Evolutionary conservation across 345 rosid genomes (phyloP).

Genomic region (Adansonia digitata): DNA sequence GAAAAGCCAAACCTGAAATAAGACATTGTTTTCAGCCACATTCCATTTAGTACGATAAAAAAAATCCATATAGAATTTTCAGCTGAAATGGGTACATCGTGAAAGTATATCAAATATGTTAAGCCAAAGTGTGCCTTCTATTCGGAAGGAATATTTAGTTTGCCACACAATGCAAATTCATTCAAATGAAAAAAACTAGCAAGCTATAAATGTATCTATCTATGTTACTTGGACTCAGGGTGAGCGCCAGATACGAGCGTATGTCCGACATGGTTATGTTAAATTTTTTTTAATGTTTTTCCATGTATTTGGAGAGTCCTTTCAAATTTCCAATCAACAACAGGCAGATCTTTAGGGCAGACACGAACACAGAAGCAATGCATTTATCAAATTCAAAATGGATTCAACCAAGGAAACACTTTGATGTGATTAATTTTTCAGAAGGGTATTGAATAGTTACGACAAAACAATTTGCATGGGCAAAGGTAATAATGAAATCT

Average conservation of each 20-base stretch:
- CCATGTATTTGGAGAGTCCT: background rate
- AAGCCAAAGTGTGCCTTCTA: background rate
- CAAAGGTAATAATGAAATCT: background rate
- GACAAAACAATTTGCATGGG: background rate
- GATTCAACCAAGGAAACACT: no score
- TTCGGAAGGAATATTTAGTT: background rate
- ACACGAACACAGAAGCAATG: background rate
- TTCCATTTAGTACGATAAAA: background rate
- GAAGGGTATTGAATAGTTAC: background rate
- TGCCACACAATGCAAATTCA: background rate
- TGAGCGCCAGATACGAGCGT: background rate
- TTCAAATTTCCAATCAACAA: background rate
- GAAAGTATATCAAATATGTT: background rate
- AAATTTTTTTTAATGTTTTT: background rate
- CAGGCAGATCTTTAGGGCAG: no score
- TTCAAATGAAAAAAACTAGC: background rate
- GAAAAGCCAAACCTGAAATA: conserved; percentile 78
- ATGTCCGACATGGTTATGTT: background rate
- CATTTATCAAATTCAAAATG: background rate
- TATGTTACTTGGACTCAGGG: background rate
- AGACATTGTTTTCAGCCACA: background rate
- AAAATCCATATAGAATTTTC: background rate
- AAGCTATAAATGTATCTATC: background rate
- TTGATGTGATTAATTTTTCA: background rate
- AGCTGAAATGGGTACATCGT: background rate